These are phyloP conservation scores for Bjerkandera adusta DNA, from an alignment of 1,284 basidiomycete species.

Conservation along the genomic window DNA sequence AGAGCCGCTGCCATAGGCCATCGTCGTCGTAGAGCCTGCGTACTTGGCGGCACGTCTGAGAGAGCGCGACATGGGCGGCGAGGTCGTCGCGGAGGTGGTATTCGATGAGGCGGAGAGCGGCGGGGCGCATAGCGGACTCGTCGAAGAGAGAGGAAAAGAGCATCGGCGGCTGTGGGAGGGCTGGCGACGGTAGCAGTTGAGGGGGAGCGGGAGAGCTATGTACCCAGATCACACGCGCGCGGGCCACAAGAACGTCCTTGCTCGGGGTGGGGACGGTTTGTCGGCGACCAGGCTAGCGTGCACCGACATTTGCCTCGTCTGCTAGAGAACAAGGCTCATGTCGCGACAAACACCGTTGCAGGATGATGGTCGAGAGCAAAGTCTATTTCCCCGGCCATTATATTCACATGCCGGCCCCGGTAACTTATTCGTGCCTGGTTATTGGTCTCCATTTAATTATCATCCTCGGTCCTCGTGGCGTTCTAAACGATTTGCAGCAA, in stretches of 20 bases:
- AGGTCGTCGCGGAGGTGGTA: conserved; percentile 26
- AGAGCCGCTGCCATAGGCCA: conserved; percentile 29
- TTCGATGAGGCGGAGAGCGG: no score
- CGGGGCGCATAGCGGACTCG: no score
- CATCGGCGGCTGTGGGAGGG: no score
- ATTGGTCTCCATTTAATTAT: no score
- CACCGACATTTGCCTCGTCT: conserved; percentile 3
- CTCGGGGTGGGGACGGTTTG: background rate
- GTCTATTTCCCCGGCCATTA: no score
- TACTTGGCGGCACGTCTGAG: conserved; percentile 25
- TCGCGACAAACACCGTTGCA: no score
- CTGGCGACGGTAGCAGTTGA: conserved; percentile 3
- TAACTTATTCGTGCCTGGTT: no score
- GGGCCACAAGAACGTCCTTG: background rate
- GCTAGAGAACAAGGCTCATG: no score
- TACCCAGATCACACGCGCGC: conserved; percentile 13
- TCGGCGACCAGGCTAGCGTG: background rate
- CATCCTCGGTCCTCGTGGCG: background rate
- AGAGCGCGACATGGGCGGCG: conserved; percentile 27
- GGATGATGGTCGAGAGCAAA: no score
- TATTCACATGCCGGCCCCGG: no score
- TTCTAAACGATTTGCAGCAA: conserved; percentile 3
- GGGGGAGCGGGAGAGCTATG: background rate
- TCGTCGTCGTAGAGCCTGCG: conserved; percentile 27
- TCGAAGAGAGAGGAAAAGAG: no score